These are phyloP conservation scores for Podospora comata DNA, from an alignment of 495 filamentous ascomycete genomes.

Conservation along the genomic window DNA sequence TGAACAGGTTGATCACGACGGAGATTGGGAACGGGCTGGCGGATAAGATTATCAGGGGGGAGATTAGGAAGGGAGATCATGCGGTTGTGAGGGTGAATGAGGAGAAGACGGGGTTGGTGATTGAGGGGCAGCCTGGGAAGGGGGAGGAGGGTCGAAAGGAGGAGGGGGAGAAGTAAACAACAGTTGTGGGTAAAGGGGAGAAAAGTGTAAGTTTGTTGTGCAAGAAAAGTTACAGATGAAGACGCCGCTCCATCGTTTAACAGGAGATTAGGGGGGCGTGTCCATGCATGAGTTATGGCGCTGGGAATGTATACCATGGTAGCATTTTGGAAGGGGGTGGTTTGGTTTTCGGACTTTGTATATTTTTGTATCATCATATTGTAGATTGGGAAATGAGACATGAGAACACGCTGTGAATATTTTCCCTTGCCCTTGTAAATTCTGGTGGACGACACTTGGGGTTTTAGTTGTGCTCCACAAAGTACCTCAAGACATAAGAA, in stretches of 20 bases:
- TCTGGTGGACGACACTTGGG: too few relatives aligned
- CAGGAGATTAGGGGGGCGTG: not conserved
- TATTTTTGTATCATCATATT: too few relatives aligned
- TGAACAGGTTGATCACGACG: constrained; percentile 86
- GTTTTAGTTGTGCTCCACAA: too few relatives aligned
- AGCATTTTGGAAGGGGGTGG: not conserved
- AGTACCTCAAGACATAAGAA: too few relatives aligned
- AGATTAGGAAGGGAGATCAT: constrained; percentile 69
- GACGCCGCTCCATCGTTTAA: not conserved
- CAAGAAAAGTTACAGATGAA: not conserved
- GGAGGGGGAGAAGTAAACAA: constrained; percentile 43
- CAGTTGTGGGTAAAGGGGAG: constrained; percentile 23
- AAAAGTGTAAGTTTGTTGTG: not conserved
- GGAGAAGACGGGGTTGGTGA: constrained; percentile 50
- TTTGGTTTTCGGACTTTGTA: too few relatives aligned
- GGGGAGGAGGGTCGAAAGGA: not conserved
- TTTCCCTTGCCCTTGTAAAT: too few relatives aligned
- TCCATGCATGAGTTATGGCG: not conserved
- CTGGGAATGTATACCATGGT: not conserved
- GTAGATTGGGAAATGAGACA: too few relatives aligned
- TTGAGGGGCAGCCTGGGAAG: constrained; percentile 1
- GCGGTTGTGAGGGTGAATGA: constrained; percentile 65
- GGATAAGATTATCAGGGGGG: constrained; percentile 84
- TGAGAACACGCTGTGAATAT: too few relatives aligned
- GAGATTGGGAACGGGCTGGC: constrained; percentile 85